Percentiles rank a stretch among this genome's conserved stretches.
These are phyloP conservation scores for Solanum ahanhuiri DNA, from an alignment of 257 asterid genomes.

Conservation along the genomic window DNA sequence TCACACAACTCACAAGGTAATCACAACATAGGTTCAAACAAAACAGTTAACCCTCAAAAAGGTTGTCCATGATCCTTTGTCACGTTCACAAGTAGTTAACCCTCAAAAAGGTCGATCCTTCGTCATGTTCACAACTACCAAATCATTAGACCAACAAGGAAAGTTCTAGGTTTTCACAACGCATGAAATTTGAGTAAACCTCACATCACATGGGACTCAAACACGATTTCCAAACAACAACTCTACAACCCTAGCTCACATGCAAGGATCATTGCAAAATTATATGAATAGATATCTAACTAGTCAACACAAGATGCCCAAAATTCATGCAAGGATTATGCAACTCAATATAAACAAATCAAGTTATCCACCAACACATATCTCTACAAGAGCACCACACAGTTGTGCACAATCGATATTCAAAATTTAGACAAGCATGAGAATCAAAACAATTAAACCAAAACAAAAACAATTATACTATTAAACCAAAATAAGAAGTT, in stretches of 20 bases:
- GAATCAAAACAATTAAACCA: too few relatives aligned
- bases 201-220: background rate
- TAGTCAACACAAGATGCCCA: background rate
- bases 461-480: background rate
- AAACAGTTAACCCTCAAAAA: background rate
- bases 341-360: too few relatives aligned
- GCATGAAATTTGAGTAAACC: background rate
- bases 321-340: background rate
- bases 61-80: background rate
- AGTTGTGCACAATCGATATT: background rate
- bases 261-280: background rate
- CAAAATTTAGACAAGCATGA: background rate
- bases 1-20: background rate
- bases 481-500: background rate
- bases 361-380: background rate
- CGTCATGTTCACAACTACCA: background rate
- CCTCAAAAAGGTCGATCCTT: background rate
- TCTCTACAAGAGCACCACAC: background rate
- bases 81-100: background rate
- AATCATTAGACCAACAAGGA: background rate
- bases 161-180: background rate
- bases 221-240: background rate
- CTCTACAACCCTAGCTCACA: background rate
- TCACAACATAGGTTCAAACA: background rate
- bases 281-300: background rate